Conservation (phyloP, 257 asterid species). For the Solanum stenotomum region DNA sequence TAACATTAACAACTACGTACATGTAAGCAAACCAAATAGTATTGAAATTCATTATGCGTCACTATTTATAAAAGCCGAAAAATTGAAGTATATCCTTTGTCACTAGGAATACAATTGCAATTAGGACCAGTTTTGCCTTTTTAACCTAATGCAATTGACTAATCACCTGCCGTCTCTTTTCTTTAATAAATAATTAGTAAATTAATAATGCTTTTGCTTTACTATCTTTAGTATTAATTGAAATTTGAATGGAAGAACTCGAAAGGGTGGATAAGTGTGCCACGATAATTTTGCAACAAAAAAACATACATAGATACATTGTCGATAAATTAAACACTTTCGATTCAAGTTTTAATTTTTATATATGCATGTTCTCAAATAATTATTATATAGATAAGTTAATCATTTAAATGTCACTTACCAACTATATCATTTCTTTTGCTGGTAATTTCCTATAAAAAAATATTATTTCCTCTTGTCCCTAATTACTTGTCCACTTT, state of each 20-base stretch:
- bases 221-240: background rate
- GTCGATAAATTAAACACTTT: background rate
- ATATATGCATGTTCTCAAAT: too few species aligned
- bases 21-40: background rate
- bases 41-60: background rate
- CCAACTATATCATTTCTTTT: background rate
- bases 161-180: background rate
- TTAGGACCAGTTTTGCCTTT: background rate
- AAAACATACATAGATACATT: background rate
- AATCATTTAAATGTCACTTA: too few species aligned
- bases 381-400: too few species aligned
- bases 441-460: background rate
- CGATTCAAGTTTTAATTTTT: background rate
- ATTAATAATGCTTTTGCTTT: background rate
- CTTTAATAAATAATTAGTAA: background rate
- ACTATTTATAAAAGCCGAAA: background rate
- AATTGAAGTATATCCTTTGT: too few species aligned
- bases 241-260: background rate
- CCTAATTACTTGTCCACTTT: too few species aligned
- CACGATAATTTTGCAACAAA: background rate
- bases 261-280: background rate
- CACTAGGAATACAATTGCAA: background rate
- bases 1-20: background rate
- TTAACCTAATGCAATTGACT: background rate
- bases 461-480: too few species aligned